Evolutionary conservation across 106 monocot species (phyloP).

Genomic region (Dioscorea zingiberensis): DNA sequence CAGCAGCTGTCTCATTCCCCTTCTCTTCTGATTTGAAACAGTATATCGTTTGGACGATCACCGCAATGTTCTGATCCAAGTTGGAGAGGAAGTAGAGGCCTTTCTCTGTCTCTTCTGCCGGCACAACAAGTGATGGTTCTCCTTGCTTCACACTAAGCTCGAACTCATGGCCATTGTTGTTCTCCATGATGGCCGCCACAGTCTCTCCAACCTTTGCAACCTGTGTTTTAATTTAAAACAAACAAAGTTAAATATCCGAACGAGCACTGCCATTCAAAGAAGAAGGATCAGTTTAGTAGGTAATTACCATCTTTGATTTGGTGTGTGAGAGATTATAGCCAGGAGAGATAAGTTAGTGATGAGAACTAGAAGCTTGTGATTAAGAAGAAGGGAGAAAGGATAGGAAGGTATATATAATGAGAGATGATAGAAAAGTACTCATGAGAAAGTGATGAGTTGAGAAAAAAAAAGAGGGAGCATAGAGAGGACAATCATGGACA

Average conservation of each 20-base stretch:
- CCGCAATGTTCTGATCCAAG: slow-evolving; percentile 88
- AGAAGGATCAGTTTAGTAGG: not conserved
- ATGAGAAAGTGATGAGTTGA: not conserved
- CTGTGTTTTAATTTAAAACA: not conserved
- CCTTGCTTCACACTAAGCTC: slow-evolving; percentile 29
- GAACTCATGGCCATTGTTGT: not conserved
- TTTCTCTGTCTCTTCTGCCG: slow-evolving; percentile 30
- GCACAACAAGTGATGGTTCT: slow-evolving; percentile 45
- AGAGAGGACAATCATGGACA: not conserved
- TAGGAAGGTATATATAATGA: not conserved
- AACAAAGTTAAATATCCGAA: not conserved
- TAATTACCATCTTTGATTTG: not conserved
- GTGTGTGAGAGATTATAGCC: not conserved
- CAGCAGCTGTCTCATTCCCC: slow-evolving; percentile 26
- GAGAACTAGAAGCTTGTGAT: no score
- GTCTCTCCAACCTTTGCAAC: not conserved
- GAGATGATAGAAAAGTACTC: not conserved
- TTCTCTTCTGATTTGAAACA: slow-evolving; percentile 41
- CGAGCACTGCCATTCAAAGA: not conserved
- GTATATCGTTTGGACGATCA: slow-evolving; percentile 72
- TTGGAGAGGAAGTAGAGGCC: slow-evolving; percentile 76
- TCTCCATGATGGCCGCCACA: no score
- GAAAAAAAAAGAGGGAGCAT: not conserved
- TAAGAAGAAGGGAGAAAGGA: no score
- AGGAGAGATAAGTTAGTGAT: not conserved